Conservation (phyloP, 2,329 filamentous ascomycete species). For the Nemania sp. region DNA sequence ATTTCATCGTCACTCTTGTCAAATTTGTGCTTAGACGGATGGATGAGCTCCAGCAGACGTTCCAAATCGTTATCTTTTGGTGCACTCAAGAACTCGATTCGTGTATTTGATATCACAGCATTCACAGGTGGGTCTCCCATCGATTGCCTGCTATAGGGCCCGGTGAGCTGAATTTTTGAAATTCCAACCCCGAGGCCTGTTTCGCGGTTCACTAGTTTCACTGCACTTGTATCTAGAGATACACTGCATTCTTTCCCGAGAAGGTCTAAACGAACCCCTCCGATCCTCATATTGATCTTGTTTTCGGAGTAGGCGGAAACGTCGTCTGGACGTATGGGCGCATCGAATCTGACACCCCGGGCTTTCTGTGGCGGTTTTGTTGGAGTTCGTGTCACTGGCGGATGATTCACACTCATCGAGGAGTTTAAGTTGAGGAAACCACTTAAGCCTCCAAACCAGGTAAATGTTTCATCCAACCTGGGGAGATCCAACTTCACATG, state of each 20-base stretch:
- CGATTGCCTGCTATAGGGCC: slow-evolving; percentile 64
- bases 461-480: slow-evolving; percentile 81
- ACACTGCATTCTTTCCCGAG: slow-evolving; percentile 77
- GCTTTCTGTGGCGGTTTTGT: slow-evolving; percentile 48
- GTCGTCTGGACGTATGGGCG: slow-evolving; percentile 55
- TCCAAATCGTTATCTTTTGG: slow-evolving; percentile 83
- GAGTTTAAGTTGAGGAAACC: slow-evolving; percentile 86
- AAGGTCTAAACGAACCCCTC: slow-evolving; percentile 76
- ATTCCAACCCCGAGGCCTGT: slow-evolving; percentile 74
- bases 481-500: slow-evolving; percentile 77
- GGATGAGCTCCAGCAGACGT: slow-evolving; percentile 81
- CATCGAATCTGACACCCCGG: slow-evolving; percentile 63
- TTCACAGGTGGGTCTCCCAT: slow-evolving; percentile 63
- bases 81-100: slow-evolving; percentile 71
- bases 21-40: slow-evolving; percentile 88
- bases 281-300: slow-evolving; percentile 78
- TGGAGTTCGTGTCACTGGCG: slow-evolving; percentile 48
- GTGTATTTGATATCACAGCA: slow-evolving; percentile 66
- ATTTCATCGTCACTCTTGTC: slow-evolving; percentile 88
- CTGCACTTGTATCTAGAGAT: slow-evolving; percentile 74
- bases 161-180: slow-evolving; percentile 73
- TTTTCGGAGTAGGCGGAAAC: slow-evolving; percentile 53
- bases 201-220: slow-evolving; percentile 79
- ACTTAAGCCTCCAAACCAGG: slow-evolving; percentile 88
- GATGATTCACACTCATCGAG: slow-evolving; percentile 77